Evolutionary conservation across 2,329 filamentous ascomycete species (phyloP), one percentile per base, ranked within the genome.

Genomic region (Emmonsiellopsis sp.): DNA sequence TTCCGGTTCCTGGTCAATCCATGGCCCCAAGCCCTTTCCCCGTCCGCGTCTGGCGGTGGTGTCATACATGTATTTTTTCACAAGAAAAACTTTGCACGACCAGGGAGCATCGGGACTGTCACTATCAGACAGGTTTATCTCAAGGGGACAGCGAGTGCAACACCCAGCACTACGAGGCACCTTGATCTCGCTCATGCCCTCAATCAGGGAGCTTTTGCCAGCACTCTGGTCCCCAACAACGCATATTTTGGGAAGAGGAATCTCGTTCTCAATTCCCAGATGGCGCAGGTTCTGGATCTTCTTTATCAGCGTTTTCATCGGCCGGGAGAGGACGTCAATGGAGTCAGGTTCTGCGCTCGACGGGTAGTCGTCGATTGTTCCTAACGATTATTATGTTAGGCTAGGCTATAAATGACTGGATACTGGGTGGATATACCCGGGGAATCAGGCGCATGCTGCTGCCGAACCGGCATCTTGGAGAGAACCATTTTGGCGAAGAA

Each of bases 211-310:
- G 0, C 84, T 89, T 65, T 95, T 95, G 0, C 90, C 91, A 0
- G 89, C 86, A 0, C 82, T 87, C 63, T 95, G 90, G 48, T 95
- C 89, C 0, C 90, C 90, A 0, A 95, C 82, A 0, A 95, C 80
- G 5, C 92, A 86, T 8, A 94, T 82, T 60, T 89, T 88, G 0
- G 90, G 89, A 0, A 95, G 73, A 0, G 81, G 80, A 0, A 89
- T 80, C 0, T 74, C 79, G 15, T 86, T 81, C 49, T 86, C 83
- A 0, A 95, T 83, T 0, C 86, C 87, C 0, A 92, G 77, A 5
- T 83, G 78, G 50, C 88, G 82, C 0, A 95, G 78, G 47, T 85
- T 80, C 49, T 72, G 70, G 0, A 75, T 70, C n/a, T 66, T 70
- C 10, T 65, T 67, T 0, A 75, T 67, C 5, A 74, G 55, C 0